phyloP scores from a whole-genome alignment of 2,329 filamentous ascomycete genomes.

The Didymella pinodella region DNA sequence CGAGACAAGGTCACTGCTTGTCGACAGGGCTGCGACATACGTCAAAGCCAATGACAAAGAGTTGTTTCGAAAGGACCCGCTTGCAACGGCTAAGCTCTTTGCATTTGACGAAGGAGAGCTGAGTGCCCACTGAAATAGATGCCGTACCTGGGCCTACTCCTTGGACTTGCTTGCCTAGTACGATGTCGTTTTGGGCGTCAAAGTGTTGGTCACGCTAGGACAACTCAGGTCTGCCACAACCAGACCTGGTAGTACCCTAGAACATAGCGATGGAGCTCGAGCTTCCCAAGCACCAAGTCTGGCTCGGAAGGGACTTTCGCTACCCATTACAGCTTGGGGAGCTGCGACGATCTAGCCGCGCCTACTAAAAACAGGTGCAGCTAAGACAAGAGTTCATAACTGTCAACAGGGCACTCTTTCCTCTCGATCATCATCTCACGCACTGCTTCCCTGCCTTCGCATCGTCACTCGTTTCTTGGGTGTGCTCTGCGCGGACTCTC shows the following conservation, averaged over 20 bases:
- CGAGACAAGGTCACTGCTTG: slow-evolving; percentile 3
- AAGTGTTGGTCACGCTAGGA: slow-evolving; percentile 21
- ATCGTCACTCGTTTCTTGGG: slow-evolving; percentile 16
- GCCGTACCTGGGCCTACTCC: slow-evolving; percentile 8
- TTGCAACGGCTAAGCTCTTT: slow-evolving; percentile 10
- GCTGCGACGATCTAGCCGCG: slow-evolving; percentile 18
- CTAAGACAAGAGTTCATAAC: slow-evolving; percentile 18
- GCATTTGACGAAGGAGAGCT: slow-evolving; percentile 5
- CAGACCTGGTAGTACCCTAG: slow-evolving; percentile 20
- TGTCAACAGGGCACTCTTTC: slow-evolving; percentile 17
- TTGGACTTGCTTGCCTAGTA: slow-evolving; percentile 12
- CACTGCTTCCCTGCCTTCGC: slow-evolving; percentile 11
- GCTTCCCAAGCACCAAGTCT: slow-evolving; percentile 12
- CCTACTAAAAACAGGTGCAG: slow-evolving; percentile 22
- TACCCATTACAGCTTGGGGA: slow-evolving; percentile 18
- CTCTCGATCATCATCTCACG: slow-evolving; percentile 3
- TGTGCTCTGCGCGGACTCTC: slow-evolving; percentile 10
- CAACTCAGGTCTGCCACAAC: slow-evolving; percentile 13
- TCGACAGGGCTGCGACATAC: slow-evolving; percentile 9
- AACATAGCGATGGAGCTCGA: slow-evolving; percentile 18
- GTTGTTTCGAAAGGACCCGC: slow-evolving; percentile 5
- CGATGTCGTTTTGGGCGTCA: slow-evolving; percentile 14
- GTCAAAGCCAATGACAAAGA: slow-evolving; percentile 3
- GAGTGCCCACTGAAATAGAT: slow-evolving; percentile 16
- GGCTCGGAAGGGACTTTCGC: slow-evolving; percentile 17